phyloP scores from a whole-genome alignment of 2,329 filamentous ascomycete genomes.

The Coniochaeta sp. region DNA sequence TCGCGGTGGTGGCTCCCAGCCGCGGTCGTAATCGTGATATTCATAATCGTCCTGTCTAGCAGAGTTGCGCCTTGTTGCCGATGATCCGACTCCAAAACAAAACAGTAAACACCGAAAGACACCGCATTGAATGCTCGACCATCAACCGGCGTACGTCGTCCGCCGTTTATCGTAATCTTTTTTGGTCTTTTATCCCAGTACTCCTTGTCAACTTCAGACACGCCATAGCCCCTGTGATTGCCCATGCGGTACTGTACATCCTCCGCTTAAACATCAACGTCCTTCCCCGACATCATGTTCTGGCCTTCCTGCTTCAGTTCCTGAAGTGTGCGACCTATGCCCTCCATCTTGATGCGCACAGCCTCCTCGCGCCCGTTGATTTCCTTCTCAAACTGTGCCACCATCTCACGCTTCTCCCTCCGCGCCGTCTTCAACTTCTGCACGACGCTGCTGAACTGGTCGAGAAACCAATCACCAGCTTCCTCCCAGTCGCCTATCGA shows the following conservation, averaged over 20 bases:
- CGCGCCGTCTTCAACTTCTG: conserved; percentile 38
- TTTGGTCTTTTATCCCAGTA: not conserved
- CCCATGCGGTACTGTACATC: not conserved
- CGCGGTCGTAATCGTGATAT: not conserved
- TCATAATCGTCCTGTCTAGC: not conserved
- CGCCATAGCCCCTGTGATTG: not conserved
- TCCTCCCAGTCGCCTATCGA: conserved; percentile 50
- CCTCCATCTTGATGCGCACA: conserved; percentile 43
- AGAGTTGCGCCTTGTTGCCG: not conserved
- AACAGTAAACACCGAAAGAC: not conserved
- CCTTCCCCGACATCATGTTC: conserved; percentile 43
- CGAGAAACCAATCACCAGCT: conserved; percentile 52
- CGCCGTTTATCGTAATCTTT: not conserved
- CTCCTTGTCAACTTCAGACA: not conserved
- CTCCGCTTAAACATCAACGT: conserved; percentile 12
- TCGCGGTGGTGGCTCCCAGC: not conserved
- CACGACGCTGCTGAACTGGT: conserved; percentile 43
- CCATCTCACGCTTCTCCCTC: conserved; percentile 38
- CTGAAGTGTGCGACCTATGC: conserved; percentile 45
- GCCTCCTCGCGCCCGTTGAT: conserved; percentile 46
- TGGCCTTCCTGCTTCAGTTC: conserved; percentile 50
- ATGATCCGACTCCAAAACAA: not conserved
- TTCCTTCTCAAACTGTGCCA: conserved; percentile 46
- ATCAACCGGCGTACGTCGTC: not conserved
- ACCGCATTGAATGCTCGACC: not conserved